A percentile compares a stretch with the other conserved stretches of the same genome.
Conservation (phyloP, 164 flowering plant genomes). For the Buxus sempervirens region DNA sequence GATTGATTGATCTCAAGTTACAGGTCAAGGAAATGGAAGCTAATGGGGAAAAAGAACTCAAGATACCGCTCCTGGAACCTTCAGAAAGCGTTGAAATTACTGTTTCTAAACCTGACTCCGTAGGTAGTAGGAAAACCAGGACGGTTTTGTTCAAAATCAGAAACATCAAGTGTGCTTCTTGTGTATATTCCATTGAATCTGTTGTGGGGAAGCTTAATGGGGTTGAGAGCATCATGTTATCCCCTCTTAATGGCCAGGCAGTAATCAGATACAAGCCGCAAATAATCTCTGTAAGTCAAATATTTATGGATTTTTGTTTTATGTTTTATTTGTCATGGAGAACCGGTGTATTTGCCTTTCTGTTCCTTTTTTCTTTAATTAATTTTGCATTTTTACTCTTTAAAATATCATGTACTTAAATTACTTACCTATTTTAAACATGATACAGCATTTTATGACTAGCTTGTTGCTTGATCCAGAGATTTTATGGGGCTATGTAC, state of each 20-base stretch:
- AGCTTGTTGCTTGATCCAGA: too few species aligned
- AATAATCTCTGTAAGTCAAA: constrained; percentile 49
- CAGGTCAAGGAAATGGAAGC: constrained; percentile 28
- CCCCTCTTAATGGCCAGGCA: constrained; percentile 78
- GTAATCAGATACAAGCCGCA: constrained; percentile 56
- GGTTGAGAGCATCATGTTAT: constrained; percentile 50
- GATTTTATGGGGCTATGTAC: too few species aligned
- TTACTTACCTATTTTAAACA: too few species aligned
- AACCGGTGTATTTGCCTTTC: not conserved
- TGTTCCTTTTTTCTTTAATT: not conserved
- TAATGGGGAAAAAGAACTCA: constrained; percentile 49
- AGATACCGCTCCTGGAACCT: constrained; percentile 52
- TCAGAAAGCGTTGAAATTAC: constrained; percentile 30
- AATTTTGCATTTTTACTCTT: too few species aligned
- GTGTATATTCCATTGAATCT: constrained; percentile 68
- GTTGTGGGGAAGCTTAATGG: constrained; percentile 51
- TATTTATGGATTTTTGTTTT: not conserved
- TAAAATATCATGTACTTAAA: too few species aligned
- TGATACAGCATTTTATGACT: too few species aligned
- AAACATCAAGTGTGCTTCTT: constrained; percentile 69
- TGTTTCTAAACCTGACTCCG: constrained; percentile 16
- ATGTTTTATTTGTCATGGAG: not conserved
- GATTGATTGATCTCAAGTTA: not conserved
- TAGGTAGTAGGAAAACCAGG: constrained; percentile 27
- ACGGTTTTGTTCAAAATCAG: constrained; percentile 46